Percentiles rank a stretch among this genome's conserved stretches.
These are phyloP conservation scores for Pleomassaria siparia DNA, from an alignment of 2,329 filamentous ascomycete genomes.

Conservation along the genomic window DNA sequence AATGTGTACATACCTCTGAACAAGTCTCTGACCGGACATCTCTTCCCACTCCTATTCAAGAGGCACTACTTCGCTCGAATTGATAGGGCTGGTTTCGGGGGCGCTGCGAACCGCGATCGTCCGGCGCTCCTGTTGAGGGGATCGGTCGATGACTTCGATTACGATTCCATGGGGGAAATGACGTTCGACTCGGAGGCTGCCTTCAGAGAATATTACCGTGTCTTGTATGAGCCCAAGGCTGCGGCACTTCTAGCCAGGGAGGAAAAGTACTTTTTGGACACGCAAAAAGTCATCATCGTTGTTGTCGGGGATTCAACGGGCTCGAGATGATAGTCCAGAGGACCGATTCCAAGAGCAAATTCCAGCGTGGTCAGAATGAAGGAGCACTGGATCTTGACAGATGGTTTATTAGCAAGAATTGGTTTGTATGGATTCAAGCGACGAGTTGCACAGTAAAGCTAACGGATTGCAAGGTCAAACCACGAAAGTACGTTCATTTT, in stretches of 20 bases:
- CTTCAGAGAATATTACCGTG: slow-evolving; percentile 29
- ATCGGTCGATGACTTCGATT: slow-evolving; percentile 24
- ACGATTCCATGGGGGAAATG: slow-evolving; percentile 29
- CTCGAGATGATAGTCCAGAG: too few relatives aligned
- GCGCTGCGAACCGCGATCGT: slow-evolving; percentile 23
- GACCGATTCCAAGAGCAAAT: too few relatives aligned
- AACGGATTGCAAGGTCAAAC: too few relatives aligned
- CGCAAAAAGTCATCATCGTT: slow-evolving; percentile 20
- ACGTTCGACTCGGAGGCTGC: slow-evolving; percentile 23
- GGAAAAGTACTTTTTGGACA: slow-evolving; percentile 27
- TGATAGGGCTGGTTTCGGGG: slow-evolving; percentile 27
- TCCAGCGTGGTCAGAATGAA: too few relatives aligned
- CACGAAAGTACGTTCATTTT: too few relatives aligned
- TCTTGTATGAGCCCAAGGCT: slow-evolving; percentile 23
- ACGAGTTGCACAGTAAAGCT: too few relatives aligned
- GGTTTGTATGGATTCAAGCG: too few relatives aligned
- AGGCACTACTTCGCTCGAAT: slow-evolving; percentile 30
- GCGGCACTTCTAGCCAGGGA: slow-evolving; percentile 23
- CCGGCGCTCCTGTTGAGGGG: slow-evolving; percentile 26
- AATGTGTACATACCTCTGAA: slow-evolving; percentile 28
- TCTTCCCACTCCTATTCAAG: slow-evolving; percentile 24
- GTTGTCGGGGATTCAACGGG: too few relatives aligned
- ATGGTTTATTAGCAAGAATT: too few relatives aligned
- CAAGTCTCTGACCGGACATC: slow-evolving; percentile 17
- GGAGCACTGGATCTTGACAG: too few relatives aligned